Evolutionary conservation across 2,329 filamentous ascomycete species (phyloP).

Genomic region (Mycosphaerella arachidis): DNA sequence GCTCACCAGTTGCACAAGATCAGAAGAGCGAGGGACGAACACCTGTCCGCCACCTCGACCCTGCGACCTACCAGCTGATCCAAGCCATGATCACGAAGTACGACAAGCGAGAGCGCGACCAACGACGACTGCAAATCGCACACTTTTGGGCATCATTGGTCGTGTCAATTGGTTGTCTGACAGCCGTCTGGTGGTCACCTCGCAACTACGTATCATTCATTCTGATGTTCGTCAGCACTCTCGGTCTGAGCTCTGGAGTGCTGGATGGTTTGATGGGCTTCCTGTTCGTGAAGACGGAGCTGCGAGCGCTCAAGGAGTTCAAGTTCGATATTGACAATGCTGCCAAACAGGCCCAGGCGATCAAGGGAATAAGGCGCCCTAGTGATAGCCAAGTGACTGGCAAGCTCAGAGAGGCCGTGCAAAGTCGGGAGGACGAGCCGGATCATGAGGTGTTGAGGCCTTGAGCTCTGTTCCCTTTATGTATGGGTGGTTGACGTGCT

Average conservation of each 20-base stretch:
- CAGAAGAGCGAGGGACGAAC: background rate
- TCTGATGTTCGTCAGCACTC: slow-evolving; percentile 71
- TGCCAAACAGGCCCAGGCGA: slow-evolving; percentile 29
- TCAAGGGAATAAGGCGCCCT: background rate
- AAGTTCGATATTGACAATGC: slow-evolving; percentile 84
- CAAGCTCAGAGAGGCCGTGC: background rate
- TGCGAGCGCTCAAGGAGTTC: slow-evolving; percentile 82
- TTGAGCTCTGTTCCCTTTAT: background rate
- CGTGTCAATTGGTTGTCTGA: slow-evolving; percentile 67
- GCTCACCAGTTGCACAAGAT: slow-evolving; percentile 21
- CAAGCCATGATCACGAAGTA: slow-evolving; percentile 67
- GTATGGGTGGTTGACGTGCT: background rate
- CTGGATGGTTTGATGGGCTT: slow-evolving; percentile 82
- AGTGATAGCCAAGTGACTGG: background rate
- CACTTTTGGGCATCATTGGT: slow-evolving; percentile 69
- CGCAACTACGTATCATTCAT: slow-evolving; percentile 73
- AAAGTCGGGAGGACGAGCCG: background rate
- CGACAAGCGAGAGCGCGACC: slow-evolving; percentile 62
- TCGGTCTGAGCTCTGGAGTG: slow-evolving; percentile 70
- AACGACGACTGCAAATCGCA: slow-evolving; percentile 64
- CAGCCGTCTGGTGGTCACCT: slow-evolving; percentile 83
- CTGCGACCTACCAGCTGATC: slow-evolving; percentile 61
- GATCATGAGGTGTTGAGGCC: background rate
- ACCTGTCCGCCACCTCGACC: slow-evolving; percentile 6
- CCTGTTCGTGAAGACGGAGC: slow-evolving; percentile 79